A percentile compares a stretch with the other conserved stretches of the same genome.
Conservation (phyloP, 305 asterid genomes). For the Fraxinus latifolia region DNA sequence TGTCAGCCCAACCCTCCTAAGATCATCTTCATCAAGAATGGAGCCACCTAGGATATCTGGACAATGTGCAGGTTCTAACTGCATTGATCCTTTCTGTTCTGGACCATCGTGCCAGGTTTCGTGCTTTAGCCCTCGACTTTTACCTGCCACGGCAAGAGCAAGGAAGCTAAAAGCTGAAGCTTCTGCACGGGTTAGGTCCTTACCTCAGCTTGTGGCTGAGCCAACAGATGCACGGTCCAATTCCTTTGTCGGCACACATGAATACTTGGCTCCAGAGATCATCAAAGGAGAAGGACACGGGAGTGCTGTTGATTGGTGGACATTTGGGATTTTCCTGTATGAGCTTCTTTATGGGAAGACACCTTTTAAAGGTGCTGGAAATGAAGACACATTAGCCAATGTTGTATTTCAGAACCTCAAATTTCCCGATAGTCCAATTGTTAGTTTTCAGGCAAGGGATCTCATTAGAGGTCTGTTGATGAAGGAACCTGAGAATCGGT, state of each 20-base stretch:
- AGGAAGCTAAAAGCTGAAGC: constrained; percentile 54
- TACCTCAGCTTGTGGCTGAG: constrained; percentile 89
- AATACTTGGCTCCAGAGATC: constrained; percentile 88
- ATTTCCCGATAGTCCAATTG: constrained; percentile 73
- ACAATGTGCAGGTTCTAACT: constrained; percentile 82
- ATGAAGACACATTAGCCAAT: constrained; percentile 78
- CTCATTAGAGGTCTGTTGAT: constrained; percentile 66
- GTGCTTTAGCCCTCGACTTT: constrained; percentile 73
- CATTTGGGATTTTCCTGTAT: constrained; percentile 78
- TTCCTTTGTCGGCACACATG: constrained; percentile 98
- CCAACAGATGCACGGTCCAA: constrained; percentile 94
- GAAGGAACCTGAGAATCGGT: constrained; percentile 77
- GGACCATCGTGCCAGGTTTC: constrained; percentile 84
- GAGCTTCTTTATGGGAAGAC: constrained; percentile 91
- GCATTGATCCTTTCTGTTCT: constrained; percentile 90
- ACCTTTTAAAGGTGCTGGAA: constrained; percentile 81
- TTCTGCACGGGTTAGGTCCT: constrained; percentile 38
- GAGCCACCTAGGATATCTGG: constrained; percentile 85
- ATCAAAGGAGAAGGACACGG: constrained; percentile 95
- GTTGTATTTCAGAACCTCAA: constrained; percentile 61
- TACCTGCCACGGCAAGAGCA: constrained; percentile 50
- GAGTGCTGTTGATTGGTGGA: constrained; percentile 98
- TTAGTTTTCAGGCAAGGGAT: constrained; percentile 79
- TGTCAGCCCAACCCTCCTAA: constrained; percentile 69
- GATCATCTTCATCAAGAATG: constrained; percentile 36